A percentile compares a stretch with the other conserved stretches of the same genome.
Conservation (phyloP, 805 yeast genomes). For the Monosporozyma aerobia region DNA sequence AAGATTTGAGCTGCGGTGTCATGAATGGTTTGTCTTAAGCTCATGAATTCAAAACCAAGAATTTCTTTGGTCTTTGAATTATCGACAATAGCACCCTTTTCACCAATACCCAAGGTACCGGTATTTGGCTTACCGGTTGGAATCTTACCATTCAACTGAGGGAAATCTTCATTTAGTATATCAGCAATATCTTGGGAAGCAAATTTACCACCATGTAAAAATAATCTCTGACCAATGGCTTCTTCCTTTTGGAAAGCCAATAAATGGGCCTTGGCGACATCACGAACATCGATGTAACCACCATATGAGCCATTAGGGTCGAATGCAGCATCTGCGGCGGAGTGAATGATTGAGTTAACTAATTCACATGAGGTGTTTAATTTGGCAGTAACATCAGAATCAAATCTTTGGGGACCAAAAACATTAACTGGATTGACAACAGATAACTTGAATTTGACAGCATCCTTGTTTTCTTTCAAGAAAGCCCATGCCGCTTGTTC, state of each 20-base stretch:
- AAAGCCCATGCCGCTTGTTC: slow-evolving; percentile 55
- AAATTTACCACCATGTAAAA: slow-evolving; percentile 19
- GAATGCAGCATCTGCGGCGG: slow-evolving; percentile 14
- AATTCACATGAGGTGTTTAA: slow-evolving; percentile 38
- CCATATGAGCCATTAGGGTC: slow-evolving; percentile 4
- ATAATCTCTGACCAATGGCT: slow-evolving; percentile 28
- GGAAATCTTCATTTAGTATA: slow-evolving; percentile 32
- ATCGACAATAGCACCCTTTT: slow-evolving; percentile 8
- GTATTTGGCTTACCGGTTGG: slow-evolving; percentile 32
- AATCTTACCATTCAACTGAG: slow-evolving; percentile 37
- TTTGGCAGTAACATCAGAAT: slow-evolving; percentile 33
- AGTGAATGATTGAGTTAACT: slow-evolving; percentile 25
- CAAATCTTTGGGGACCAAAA: slow-evolving; percentile 51
- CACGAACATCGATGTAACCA: slow-evolving; percentile 46
- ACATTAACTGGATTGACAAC: slow-evolving; percentile 49
- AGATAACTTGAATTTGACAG: slow-evolving; percentile 34
- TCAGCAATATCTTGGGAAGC: slow-evolving; percentile 23
- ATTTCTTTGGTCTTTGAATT: slow-evolving; percentile 15
- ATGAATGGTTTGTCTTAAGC: slow-evolving; percentile 12
- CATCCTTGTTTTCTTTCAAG: slow-evolving; percentile 26
- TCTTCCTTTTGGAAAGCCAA: slow-evolving; percentile 36
- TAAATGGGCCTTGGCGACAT: slow-evolving; percentile 51
- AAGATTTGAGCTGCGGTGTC: slow-evolving; percentile 23
- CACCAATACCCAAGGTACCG: neutral
- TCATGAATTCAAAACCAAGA: slow-evolving; percentile 17